These are phyloP conservation scores for Apiospora marii DNA, from an alignment of 2,329 filamentous ascomycete species.

Conservation along the genomic window DNA sequence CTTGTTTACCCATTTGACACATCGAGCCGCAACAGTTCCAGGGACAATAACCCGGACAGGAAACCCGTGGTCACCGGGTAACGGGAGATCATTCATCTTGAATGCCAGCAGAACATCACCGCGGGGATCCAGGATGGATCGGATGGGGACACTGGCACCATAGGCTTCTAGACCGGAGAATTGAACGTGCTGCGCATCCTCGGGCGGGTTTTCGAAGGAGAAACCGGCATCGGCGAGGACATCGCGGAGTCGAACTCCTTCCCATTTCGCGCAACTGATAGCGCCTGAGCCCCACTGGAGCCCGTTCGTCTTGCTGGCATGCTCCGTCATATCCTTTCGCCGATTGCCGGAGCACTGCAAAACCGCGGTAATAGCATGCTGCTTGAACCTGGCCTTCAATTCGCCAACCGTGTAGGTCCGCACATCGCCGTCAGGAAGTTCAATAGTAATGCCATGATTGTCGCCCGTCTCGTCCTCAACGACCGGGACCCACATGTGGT, in stretches of 20 bases:
- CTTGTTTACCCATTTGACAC: conserved; percentile 73
- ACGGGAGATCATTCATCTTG: conserved; percentile 69
- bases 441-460: conserved; percentile 49
- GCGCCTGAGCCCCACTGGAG: conserved; percentile 57
- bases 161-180: conserved; percentile 68
- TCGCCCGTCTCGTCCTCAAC: conserved; percentile 43
- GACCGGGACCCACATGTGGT: conserved; percentile 57
- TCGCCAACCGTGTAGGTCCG: conserved; percentile 51
- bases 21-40: conserved; percentile 71
- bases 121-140: conserved; percentile 63
- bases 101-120: conserved; percentile 73
- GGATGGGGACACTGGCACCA: conserved; percentile 66
- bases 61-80: conserved; percentile 72
- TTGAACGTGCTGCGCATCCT: conserved; percentile 44
- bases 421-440: conserved; percentile 51
- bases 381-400: conserved; percentile 52
- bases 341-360: conserved; percentile 59
- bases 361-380: conserved; percentile 52
- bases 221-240: conserved; percentile 52
- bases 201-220: conserved; percentile 38
- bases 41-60: conserved; percentile 69
- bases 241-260: conserved; percentile 53
- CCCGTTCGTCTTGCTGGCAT: conserved; percentile 52
- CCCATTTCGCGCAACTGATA: conserved; percentile 55
- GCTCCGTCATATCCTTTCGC: conserved; percentile 52